These are phyloP conservation scores for Trypanosoma grayi DNA, from an alignment of 208 protist species.

Conservation along the genomic window DNA sequence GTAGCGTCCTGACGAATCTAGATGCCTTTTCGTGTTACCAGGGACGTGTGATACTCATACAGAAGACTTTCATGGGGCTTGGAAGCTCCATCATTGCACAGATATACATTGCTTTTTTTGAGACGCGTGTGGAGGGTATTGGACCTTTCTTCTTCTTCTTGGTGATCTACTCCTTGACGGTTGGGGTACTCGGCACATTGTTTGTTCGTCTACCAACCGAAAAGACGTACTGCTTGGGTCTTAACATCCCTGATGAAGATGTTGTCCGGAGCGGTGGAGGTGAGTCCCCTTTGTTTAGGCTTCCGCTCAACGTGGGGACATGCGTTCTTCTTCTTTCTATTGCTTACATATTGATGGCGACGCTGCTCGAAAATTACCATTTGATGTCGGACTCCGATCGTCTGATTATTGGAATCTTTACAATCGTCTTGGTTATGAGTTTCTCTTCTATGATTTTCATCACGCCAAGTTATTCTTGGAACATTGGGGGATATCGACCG, in stretches of 20 bases:
- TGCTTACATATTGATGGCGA: conserved; percentile 41
- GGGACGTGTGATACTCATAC: conserved; percentile 74
- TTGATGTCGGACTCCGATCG: conserved; percentile 25
- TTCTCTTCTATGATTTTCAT: conserved; percentile 67
- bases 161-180: conserved; percentile 42
- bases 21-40: conserved; percentile 73
- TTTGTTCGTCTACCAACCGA: conserved; percentile 52
- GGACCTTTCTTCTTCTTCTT: conserved; percentile 70
- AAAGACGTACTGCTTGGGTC: conserved; percentile 52
- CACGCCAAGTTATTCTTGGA: conserved; percentile 62
- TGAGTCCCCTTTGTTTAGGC: conserved; percentile 50
- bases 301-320: conserved; percentile 64
- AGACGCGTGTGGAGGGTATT: conserved; percentile 34
- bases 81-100: conserved; percentile 74
- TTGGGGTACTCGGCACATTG: conserved; percentile 49
- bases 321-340: conserved; percentile 46
- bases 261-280: conserved; percentile 44
- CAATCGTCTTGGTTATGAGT: conserved; percentile 41
- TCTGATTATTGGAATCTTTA: conserved; percentile 38
- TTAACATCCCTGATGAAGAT: conserved; percentile 55
- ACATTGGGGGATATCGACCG: conserved; percentile 29
- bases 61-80: conserved; percentile 88
- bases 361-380: conserved; percentile 53
- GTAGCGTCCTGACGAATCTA: conserved; percentile 73
- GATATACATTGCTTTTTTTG: conserved; percentile 74